These are phyloP conservation scores for Thoreauomyces humboldtii DNA, from an alignment of 192 early-diverging fungal genomes.

Conservation along the genomic window DNA sequence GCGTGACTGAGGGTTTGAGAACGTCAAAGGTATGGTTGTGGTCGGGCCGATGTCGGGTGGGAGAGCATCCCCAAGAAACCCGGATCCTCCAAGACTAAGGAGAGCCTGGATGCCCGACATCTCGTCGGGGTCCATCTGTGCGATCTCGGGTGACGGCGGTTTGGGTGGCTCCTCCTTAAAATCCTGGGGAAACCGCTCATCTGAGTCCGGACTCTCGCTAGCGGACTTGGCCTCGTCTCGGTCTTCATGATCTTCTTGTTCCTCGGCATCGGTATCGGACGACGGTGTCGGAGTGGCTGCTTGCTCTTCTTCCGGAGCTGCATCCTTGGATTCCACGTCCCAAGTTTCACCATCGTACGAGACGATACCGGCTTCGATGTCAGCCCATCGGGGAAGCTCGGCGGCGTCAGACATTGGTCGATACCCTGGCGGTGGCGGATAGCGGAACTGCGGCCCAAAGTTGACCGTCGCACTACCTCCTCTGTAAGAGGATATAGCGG, in stretches of 20 bases:
- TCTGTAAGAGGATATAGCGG: conserved; percentile 68
- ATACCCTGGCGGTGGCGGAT: conserved; percentile 48
- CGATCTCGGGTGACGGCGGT: too few species aligned
- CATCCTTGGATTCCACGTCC: conserved; percentile 4
- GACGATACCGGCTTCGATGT: not conserved
- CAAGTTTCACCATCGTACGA: not conserved
- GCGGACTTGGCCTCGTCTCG: not conserved
- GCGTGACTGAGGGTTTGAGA: too few species aligned
- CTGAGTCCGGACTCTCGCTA: too few species aligned
- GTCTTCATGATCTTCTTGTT: not conserved
- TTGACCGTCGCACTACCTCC: conserved; percentile 63
- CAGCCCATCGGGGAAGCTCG: not conserved
- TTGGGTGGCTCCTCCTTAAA: too few species aligned
- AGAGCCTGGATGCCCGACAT: not conserved
- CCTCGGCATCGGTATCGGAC: conserved; percentile 18
- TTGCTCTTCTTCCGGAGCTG: not conserved
- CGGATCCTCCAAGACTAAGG: not conserved
- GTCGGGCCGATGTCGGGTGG: too few species aligned
- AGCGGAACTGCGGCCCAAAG: conserved; percentile 67
- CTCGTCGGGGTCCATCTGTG: conserved; percentile 9
- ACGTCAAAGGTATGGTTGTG: too few species aligned
- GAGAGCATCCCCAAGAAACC: too few species aligned
- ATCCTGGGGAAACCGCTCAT: too few species aligned
- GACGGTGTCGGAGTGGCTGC: not conserved
- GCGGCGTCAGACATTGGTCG: conserved; percentile 33